These are phyloP conservation scores for Diaporthe humulicola DNA, from an alignment of 2,329 filamentous ascomycete genomes.

Conservation along the genomic window DNA sequence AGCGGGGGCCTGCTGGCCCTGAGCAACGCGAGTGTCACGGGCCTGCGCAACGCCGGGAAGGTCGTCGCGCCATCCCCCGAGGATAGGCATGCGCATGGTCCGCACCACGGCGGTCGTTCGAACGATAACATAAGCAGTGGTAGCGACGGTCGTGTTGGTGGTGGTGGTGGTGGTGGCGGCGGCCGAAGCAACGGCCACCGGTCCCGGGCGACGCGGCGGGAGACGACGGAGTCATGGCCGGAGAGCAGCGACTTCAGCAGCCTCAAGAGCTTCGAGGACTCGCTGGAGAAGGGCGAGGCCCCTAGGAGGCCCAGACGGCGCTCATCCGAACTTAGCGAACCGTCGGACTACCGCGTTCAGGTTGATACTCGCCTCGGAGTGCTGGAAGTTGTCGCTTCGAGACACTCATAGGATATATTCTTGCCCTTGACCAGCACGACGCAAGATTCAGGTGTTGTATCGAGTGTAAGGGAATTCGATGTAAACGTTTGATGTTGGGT, in stretches of 20 bases:
- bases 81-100: background rate
- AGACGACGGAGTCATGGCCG: conserved; percentile 34
- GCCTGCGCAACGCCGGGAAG: conserved; percentile 65
- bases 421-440: background rate
- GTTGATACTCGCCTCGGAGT: conserved; percentile 33
- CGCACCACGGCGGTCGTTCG: conserved; percentile 2
- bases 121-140: background rate
- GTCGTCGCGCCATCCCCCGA: conserved; percentile 52
- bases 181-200: background rate
- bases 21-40: conserved; percentile 63
- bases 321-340: conserved; percentile 15
- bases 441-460: background rate
- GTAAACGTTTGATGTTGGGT: background rate
- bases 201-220: background rate
- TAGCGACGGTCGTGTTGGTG: background rate
- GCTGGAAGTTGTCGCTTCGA: conserved; percentile 26
- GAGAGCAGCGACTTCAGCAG: conserved; percentile 37
- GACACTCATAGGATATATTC: background rate
- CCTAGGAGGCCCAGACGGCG: conserved; percentile 7
- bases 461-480: background rate
- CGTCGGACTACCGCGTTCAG: conserved; percentile 35
- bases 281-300: conserved; percentile 42
- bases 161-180: background rate
- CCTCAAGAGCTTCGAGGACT: conserved; percentile 39
- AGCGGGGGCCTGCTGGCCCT: conserved; percentile 67